A percentile compares a stretch with the other conserved stretches of the same genome.
Conservation (phyloP, 495 filamentous ascomycete genomes). For the Penicillium taxi region DNA sequence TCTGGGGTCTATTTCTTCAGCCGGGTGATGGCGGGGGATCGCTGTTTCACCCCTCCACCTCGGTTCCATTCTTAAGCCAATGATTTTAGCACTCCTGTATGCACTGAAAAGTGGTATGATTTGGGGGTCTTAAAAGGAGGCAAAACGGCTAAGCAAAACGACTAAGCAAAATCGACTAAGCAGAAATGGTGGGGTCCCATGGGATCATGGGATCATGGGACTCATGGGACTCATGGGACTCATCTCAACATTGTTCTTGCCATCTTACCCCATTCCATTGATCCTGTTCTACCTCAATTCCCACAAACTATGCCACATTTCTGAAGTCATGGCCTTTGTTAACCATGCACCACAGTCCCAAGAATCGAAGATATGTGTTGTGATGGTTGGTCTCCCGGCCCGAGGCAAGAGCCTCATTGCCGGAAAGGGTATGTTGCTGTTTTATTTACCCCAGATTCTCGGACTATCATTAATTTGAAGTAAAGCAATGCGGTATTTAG, state of each 20-base stretch:
- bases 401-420: constrained; percentile 95
- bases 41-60: constrained; percentile 5
- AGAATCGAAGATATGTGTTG: constrained; percentile 92
- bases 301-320: no score
- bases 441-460: neutral
- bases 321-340: constrained; percentile 7
- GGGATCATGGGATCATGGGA: no score
- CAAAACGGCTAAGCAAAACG: no score
- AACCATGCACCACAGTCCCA: constrained; percentile 59
- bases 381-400: constrained; percentile 95
- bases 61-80: constrained; percentile 4
- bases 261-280: neutral
- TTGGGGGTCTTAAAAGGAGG: no score
- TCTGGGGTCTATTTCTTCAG: neutral
- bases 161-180: no score
- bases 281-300: neutral
- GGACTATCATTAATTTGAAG: constrained; percentile 2
- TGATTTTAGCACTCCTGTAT: no score
- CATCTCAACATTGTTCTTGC: no score
- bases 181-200: no score
- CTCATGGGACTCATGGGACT: no score
- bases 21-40: constrained; percentile 1
- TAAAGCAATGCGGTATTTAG: constrained; percentile 85
- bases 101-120: no score
- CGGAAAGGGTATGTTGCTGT: constrained; percentile 73